A percentile compares a stretch with the other conserved stretches of the same genome.
Conservation (phyloP, 441 rosid species). For the Viola pubescens region DNA sequence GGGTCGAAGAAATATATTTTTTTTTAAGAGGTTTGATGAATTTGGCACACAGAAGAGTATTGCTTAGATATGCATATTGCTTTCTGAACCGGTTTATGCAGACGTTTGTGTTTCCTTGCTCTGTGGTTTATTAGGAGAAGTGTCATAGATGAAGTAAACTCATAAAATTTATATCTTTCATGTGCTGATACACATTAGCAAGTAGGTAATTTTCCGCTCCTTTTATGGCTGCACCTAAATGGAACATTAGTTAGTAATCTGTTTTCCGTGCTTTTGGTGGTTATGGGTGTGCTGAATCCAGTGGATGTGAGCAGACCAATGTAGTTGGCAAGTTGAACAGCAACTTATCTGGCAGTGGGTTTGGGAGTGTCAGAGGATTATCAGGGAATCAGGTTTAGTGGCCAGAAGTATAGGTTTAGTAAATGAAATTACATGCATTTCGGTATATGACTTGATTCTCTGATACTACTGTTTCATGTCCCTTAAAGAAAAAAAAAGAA, state of each 20-base stretch:
- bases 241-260: neutral
- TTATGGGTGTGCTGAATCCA: neutral
- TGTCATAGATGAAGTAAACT: no score
- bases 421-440: no score
- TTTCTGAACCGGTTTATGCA: constrained; percentile 8
- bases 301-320: neutral
- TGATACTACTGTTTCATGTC: no score
- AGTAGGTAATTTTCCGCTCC: no score
- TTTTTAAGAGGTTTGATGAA: constrained; percentile 2
- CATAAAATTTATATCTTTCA: no score
- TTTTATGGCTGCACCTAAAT: neutral
- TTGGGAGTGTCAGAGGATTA: neutral
- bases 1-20: neutral
- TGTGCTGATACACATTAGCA: neutral
- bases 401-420: no score
- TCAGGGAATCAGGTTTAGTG: no score
- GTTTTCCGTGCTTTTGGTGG: neutral
- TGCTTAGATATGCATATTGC: neutral
- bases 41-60: constrained; percentile 10
- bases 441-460: no score
- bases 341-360: neutral
- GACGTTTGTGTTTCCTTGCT: neutral
- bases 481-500: no score
- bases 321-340: neutral
- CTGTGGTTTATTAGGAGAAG: no score